These are phyloP conservation scores for Globisporangium spinosum DNA, from an alignment of 352 stramenopile species.

Conservation along the genomic window DNA sequence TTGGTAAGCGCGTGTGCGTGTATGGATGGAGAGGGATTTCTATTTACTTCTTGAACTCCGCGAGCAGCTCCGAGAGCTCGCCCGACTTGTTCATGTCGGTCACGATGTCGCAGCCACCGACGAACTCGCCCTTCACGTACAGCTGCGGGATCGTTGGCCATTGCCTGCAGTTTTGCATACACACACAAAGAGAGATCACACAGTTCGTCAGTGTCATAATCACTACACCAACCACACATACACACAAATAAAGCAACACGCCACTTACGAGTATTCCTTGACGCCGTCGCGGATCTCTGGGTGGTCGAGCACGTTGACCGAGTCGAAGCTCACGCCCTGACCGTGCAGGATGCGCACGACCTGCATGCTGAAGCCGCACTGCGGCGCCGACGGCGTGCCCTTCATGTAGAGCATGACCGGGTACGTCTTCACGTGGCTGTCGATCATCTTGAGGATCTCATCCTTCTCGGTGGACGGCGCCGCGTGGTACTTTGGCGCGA, in stretches of 20 bases:
- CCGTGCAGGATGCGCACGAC: conserved; percentile 94
- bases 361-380: conserved; percentile 97
- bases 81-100: conserved; percentile 92
- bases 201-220: neutral
- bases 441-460: conserved; percentile 89
- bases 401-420: conserved; percentile 99
- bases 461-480: conserved; percentile 84
- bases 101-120: conserved; percentile 99
- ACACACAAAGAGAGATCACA: neutral
- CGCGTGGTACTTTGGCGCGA: conserved; percentile 84
- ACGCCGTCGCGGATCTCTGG: conserved; percentile 96
- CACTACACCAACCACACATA: neutral
- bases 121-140: conserved; percentile 99
- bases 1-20: neutral
- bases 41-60: conserved; percentile 69
- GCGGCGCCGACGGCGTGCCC: conserved; percentile 93
- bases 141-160: conserved; percentile 98
- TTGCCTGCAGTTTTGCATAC: conserved; percentile 47
- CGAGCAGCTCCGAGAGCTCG: conserved; percentile 88
- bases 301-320: conserved; percentile 98
- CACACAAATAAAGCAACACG: neutral
- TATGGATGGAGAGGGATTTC: neutral
- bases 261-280: conserved; percentile 97
- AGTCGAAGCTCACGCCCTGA: conserved; percentile 94
- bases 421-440: conserved; percentile 89